These are phyloP conservation scores for Millerozyma miso DNA, from an alignment of 805 yeast species.

Conservation along the genomic window DNA sequence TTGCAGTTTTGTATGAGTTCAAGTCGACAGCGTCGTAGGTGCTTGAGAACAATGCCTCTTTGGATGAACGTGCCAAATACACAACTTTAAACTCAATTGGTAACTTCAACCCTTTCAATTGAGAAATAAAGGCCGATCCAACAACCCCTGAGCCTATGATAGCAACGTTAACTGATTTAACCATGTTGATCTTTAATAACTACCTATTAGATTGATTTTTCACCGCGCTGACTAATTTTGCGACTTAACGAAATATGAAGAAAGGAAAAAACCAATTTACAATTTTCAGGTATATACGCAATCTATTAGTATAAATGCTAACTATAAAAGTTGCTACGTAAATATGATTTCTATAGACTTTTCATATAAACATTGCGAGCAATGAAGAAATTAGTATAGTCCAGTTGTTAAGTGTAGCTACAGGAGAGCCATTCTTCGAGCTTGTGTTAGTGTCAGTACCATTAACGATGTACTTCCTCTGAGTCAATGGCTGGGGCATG, in stretches of 20 bases:
- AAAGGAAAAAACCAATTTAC: not conserved
- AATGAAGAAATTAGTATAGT: not conserved
- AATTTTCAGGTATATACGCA: too few species aligned
- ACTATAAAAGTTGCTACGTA: too few species aligned
- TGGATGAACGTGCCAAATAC: constrained; percentile 67
- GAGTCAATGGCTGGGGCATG: constrained; percentile 58
- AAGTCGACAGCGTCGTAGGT: constrained; percentile 73
- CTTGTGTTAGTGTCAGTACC: constrained; percentile 25
- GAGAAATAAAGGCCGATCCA: constrained; percentile 86
- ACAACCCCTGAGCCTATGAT: constrained; percentile 85
- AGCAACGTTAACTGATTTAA: constrained; percentile 40
- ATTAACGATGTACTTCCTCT: constrained; percentile 26
- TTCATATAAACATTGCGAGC: not conserved
- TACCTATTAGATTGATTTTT: not conserved
- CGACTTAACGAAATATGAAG: not conserved
- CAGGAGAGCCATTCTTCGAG: not conserved
- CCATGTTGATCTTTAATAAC: constrained; percentile 10
- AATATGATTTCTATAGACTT: too few species aligned
- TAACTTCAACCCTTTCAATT: constrained; percentile 61
- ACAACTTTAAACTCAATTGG: constrained; percentile 70
- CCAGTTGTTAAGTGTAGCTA: not conserved
- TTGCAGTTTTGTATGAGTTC: constrained; percentile 50
- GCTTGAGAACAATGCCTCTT: constrained; percentile 60
- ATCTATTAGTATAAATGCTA: too few species aligned
- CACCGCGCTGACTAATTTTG: not conserved